A percentile compares a stretch with the other conserved stretches of the same genome.
Evolutionary conservation across 2,329 filamentous ascomycete genomes (phyloP).

Genomic region (Aureobasidium vineae): DNA sequence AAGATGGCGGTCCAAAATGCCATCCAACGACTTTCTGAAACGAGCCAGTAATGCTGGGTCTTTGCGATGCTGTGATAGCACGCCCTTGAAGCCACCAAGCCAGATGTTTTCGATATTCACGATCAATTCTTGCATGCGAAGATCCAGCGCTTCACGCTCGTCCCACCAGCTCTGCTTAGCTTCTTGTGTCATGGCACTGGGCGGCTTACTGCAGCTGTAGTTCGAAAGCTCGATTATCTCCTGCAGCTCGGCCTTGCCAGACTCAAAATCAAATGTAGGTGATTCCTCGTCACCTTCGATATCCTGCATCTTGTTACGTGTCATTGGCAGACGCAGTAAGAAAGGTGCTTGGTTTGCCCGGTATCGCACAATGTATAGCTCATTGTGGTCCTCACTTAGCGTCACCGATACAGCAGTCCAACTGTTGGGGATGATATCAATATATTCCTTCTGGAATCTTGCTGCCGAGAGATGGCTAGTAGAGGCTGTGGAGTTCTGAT

Average conservation of each 20-base stretch:
- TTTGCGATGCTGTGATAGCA: slow-evolving; percentile 75
- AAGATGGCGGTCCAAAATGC: slow-evolving; percentile 76
- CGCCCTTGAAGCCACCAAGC: slow-evolving; percentile 90
- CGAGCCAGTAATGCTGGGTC: slow-evolving; percentile 64
- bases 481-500: neutral
- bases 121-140: slow-evolving; percentile 72
- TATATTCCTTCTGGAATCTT: slow-evolving; percentile 72
- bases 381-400: slow-evolving; percentile 75
- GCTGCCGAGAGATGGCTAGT: slow-evolving; percentile 34
- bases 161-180: slow-evolving; percentile 87
- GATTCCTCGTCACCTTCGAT: slow-evolving; percentile 60
- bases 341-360: slow-evolving; percentile 75
- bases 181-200: slow-evolving; percentile 70
- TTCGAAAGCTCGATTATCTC: slow-evolving; percentile 83
- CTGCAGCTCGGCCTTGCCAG: slow-evolving; percentile 73
- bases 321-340: slow-evolving; percentile 79
- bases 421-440: slow-evolving; percentile 75
- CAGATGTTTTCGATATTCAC: slow-evolving; percentile 87
- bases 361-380: slow-evolving; percentile 86
- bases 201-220: slow-evolving; percentile 71
- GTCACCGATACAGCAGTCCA: slow-evolving; percentile 89
- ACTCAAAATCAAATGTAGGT: slow-evolving; percentile 72
- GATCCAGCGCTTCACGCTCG: slow-evolving; percentile 76
- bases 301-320: slow-evolving; percentile 76
- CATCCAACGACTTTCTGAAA: slow-evolving; percentile 76